These are phyloP conservation scores for Leccinum truebloodii DNA, from an alignment of 768 basidiomycete species.

Conservation along the genomic window DNA sequence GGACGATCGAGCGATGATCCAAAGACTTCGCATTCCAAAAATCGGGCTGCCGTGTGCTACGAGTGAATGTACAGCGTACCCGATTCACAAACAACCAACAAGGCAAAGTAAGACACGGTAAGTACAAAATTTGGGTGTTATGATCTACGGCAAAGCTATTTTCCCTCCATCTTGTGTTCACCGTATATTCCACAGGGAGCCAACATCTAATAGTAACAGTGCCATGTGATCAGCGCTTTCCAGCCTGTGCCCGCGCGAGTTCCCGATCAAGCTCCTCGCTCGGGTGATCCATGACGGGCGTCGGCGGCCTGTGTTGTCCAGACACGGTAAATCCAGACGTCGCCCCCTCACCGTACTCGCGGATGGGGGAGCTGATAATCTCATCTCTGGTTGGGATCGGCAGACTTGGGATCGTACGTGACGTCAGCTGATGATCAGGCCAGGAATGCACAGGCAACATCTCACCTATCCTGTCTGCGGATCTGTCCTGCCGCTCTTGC, in stretches of 20 bases:
- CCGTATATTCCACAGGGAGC: not conserved
- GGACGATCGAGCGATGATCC: not conserved
- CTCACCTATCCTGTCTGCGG: constrained; percentile 74
- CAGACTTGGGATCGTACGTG: constrained; percentile 44
- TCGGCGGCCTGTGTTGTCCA: constrained; percentile 47
- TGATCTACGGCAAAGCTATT: not conserved
- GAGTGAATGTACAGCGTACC: not conserved
- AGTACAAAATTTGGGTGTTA: not conserved
- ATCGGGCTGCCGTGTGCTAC: too few relatives aligned
- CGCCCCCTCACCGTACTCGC: constrained; percentile 60
- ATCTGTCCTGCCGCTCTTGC: constrained; percentile 71
- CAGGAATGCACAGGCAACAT: not conserved
- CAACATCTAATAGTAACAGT: not conserved
- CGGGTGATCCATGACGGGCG: constrained; percentile 81
- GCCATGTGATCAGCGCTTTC: constrained; percentile 19
- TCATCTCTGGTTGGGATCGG: constrained; percentile 82
- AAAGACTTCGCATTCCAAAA: not conserved
- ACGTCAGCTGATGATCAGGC: not conserved
- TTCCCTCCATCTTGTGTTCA: not conserved
- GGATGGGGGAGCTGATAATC: constrained; percentile 74
- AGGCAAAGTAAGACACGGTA: not conserved
- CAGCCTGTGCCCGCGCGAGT: constrained; percentile 70
- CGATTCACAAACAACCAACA: not conserved
- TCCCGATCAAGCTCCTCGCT: constrained; percentile 85
- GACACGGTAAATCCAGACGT: constrained; percentile 67